phyloP scores from a whole-genome alignment of 495 filamentous ascomycete species.

The Glarea lozoyensis region DNA sequence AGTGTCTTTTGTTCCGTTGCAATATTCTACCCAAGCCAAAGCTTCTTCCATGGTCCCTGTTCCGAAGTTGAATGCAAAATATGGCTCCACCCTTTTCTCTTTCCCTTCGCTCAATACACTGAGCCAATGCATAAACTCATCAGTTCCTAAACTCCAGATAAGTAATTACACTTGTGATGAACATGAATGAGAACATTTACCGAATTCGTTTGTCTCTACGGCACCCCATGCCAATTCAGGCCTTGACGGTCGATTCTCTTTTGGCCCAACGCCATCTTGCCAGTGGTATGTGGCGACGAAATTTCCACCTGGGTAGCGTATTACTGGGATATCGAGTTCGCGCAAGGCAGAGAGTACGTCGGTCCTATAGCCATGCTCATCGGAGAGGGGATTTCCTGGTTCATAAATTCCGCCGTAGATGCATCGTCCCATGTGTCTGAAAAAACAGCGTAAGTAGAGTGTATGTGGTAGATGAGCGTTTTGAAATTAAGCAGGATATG shows the following conservation, averaged over 20 bases:
- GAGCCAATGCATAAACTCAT: constrained; percentile 79
- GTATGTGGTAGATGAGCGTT: background rate
- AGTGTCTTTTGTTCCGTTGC: constrained; percentile 62
- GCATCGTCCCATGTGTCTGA: constrained; percentile 72
- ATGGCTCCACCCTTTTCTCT: constrained; percentile 49
- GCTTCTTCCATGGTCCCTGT: constrained; percentile 70
- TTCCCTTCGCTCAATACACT: constrained; percentile 41
- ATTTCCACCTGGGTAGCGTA: constrained; percentile 74
- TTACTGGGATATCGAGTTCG: constrained; percentile 62
- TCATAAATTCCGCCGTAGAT: constrained; percentile 83
- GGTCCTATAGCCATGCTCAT: constrained; percentile 64
- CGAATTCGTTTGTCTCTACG: constrained; percentile 66
- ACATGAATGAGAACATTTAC: constrained; percentile 18
- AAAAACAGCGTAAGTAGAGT: background rate
- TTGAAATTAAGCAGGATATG: too few relatives aligned
- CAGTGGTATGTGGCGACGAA: constrained; percentile 79
- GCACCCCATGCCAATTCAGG: constrained; percentile 72
- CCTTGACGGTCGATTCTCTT: constrained; percentile 52
- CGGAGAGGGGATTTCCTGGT: constrained; percentile 58
- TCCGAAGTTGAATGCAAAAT: constrained; percentile 68
- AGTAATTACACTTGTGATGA: background rate
- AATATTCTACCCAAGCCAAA: constrained; percentile 74
- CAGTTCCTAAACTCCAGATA: constrained; percentile 33
- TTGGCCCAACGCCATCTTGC: constrained; percentile 68
- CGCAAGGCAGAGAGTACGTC: constrained; percentile 63